phyloP scores from a whole-genome alignment of 2,329 filamentous ascomycete species.

The Pseudopyrenochaeta lycopersici region DNA sequence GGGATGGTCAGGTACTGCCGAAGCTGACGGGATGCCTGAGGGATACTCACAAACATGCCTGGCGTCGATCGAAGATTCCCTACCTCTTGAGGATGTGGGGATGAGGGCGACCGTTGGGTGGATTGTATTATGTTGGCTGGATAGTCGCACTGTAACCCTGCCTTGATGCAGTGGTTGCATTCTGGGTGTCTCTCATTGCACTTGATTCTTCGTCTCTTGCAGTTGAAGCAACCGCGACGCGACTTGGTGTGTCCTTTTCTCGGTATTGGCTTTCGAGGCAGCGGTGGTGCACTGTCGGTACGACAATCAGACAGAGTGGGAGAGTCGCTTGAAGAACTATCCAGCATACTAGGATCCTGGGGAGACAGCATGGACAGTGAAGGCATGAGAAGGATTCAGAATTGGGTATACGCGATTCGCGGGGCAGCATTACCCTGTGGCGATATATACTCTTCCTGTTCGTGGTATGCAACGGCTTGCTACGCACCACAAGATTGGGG shows the following conservation, averaged over 20 bases:
- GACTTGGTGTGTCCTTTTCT: constrained; percentile 73
- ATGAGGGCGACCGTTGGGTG: constrained; percentile 27
- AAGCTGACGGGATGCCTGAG: constrained; percentile 4
- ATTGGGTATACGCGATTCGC: constrained; percentile 21
- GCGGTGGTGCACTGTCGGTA: constrained; percentile 26
- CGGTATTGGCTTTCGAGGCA: constrained; percentile 47
- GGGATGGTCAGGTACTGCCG: constrained; percentile 19
- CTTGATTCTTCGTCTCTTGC: constrained; percentile 73
- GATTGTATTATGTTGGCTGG: constrained; percentile 55
- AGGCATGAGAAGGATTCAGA: constrained; percentile 20
- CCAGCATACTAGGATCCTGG: constrained; percentile 28
- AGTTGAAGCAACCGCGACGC: constrained; percentile 72
- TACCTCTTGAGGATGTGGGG: constrained; percentile 36
- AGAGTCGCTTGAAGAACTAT: constrained; percentile 44
- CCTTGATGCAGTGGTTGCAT: constrained; percentile 71
- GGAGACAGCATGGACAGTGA: constrained; percentile 30
- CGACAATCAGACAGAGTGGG: constrained; percentile 33
- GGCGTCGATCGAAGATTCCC: constrained; percentile 42
- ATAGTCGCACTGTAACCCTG: constrained; percentile 70
- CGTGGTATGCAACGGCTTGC: constrained; percentile 22
- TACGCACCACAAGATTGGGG: constrained; percentile 32
- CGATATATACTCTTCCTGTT: constrained; percentile 38
- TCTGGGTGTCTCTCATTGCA: constrained; percentile 72
- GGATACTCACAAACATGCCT: constrained; percentile 43
- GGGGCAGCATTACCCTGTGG: constrained; percentile 25